phyloP scores from a whole-genome alignment of 306 rosid genomes.

The Styphnolobium japonicum region DNA sequence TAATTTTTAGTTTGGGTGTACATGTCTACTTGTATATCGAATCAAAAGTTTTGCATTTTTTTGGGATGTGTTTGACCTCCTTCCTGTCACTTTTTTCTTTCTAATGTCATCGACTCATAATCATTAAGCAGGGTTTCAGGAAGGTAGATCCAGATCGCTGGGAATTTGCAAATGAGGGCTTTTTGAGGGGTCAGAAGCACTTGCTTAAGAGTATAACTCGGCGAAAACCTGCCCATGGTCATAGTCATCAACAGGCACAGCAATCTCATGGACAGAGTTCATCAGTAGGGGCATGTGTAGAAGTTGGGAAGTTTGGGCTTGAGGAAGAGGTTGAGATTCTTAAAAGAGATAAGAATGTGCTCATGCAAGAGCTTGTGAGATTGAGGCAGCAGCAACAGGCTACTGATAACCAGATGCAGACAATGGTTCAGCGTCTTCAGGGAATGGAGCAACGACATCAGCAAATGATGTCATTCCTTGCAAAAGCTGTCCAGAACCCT shows the following conservation, averaged over 20 bases:
- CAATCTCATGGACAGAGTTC: conserved; percentile 64
- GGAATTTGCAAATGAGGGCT: conserved; percentile 95
- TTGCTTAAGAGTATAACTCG: conserved; percentile 70
- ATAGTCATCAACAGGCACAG: conserved; percentile 53
- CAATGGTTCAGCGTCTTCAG: conserved; percentile 79
- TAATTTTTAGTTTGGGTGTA: neutral
- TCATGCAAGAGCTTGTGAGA: conserved; percentile 91
- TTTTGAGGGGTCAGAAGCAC: conserved; percentile 86
- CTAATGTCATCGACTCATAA: neutral
- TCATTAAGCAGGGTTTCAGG: conserved; percentile 75
- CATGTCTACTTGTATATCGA: neutral
- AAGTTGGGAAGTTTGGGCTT: conserved; percentile 92
- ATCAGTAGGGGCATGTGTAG: conserved; percentile 76
- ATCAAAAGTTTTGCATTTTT: neutral
- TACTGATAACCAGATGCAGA: conserved; percentile 83
- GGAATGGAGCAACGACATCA: conserved; percentile 98
- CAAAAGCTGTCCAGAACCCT: conserved; percentile 91
- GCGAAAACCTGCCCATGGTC: conserved; percentile 77
- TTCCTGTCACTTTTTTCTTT: neutral
- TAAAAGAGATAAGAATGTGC: conserved; percentile 91
- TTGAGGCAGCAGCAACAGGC: conserved; percentile 92
- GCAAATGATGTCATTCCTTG: conserved; percentile 94
- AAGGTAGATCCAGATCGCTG: conserved; percentile 94
- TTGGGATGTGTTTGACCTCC: neutral
- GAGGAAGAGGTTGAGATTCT: conserved; percentile 93